phyloP scores from a whole-genome alignment of 2,329 filamentous ascomycete genomes.

The Bipolaris bicolor region DNA sequence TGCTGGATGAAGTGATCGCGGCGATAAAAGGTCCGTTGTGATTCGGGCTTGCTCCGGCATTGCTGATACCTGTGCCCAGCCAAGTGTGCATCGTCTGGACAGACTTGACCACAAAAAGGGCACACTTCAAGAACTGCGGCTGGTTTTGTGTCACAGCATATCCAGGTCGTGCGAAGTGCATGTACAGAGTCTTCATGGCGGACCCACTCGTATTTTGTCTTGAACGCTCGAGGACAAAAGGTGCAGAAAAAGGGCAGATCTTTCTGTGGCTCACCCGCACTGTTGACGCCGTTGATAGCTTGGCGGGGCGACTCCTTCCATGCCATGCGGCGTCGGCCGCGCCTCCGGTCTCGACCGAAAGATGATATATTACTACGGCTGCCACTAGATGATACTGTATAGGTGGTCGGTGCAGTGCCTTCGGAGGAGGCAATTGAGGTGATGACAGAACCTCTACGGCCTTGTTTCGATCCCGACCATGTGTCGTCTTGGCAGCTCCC shows the following conservation, averaged over 20 bases:
- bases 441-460: slow-evolving; percentile 36
- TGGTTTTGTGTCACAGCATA: slow-evolving; percentile 42
- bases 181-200: slow-evolving; percentile 48
- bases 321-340: slow-evolving; percentile 44
- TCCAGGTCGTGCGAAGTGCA: slow-evolving; percentile 47
- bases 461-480: slow-evolving; percentile 32
- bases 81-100: slow-evolving; percentile 45
- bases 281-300: slow-evolving; percentile 40
- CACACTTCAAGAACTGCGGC: slow-evolving; percentile 31
- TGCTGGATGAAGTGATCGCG: slow-evolving; percentile 47
- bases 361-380: slow-evolving; percentile 45
- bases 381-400: slow-evolving; percentile 40
- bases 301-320: slow-evolving; percentile 43
- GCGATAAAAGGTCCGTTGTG: slow-evolving; percentile 46
- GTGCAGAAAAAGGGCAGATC: slow-evolving; percentile 47
- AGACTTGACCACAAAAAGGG: slow-evolving; percentile 41
- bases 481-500: slow-evolving; percentile 31
- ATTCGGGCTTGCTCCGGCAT: slow-evolving; percentile 43
- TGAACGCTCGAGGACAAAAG: slow-evolving; percentile 46
- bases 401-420: slow-evolving; percentile 41
- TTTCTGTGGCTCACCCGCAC: slow-evolving; percentile 36
- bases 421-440: slow-evolving; percentile 43
- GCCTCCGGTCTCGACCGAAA: slow-evolving; percentile 42
- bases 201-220: slow-evolving; percentile 48
- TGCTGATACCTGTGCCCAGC: slow-evolving; percentile 45